phyloP scores from a whole-genome alignment of 352 stramenopile genomes.

The Phytophthora pinifolia region DNA sequence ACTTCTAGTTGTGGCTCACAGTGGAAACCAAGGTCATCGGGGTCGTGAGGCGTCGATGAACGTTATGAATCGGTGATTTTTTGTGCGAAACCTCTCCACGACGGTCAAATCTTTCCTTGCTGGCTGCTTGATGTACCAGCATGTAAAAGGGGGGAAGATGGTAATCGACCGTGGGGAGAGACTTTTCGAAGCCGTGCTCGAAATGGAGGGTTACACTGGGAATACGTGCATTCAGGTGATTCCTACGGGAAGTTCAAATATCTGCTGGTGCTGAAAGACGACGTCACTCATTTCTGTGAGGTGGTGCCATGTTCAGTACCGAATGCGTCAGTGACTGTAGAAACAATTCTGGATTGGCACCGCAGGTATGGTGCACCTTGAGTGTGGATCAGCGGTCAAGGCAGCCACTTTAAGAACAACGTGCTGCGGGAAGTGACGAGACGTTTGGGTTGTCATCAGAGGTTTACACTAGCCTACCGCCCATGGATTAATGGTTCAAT shows the following conservation, averaged over 20 bases:
- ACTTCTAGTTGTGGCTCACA: slow-evolving; percentile 3
- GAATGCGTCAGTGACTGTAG: slow-evolving; percentile 7
- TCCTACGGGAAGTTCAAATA: slow-evolving; percentile 19
- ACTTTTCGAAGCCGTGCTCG: slow-evolving; percentile 12
- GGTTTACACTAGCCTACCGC: slow-evolving; percentile 23
- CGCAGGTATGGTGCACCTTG: slow-evolving; percentile 24
- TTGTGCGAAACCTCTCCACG: not conserved
- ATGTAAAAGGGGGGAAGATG: too few species aligned
- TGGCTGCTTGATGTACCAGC: too few species aligned
- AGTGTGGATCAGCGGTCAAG: slow-evolving; percentile 30
- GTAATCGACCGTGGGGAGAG: too few species aligned
- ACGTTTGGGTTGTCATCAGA: slow-evolving; percentile 8
- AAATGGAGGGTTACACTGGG: slow-evolving; percentile 37
- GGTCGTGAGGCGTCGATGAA: too few species aligned
- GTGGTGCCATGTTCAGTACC: slow-evolving; percentile 21
- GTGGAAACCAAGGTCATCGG: not conserved
- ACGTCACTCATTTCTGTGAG: slow-evolving; percentile 31
- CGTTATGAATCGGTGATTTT: not conserved
- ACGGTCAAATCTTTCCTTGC: too few species aligned
- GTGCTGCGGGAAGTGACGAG: slow-evolving; percentile 18
- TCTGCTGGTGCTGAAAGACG: slow-evolving; percentile 36
- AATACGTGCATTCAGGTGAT: slow-evolving; percentile 31
- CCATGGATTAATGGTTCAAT: slow-evolving; percentile 37
- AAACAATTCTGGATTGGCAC: slow-evolving; percentile 30
- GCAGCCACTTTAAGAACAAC: slow-evolving; percentile 38